Evolutionary conservation across 768 basidiomycete genomes (phyloP).

Genomic region (Ephemerocybe angulata): DNA sequence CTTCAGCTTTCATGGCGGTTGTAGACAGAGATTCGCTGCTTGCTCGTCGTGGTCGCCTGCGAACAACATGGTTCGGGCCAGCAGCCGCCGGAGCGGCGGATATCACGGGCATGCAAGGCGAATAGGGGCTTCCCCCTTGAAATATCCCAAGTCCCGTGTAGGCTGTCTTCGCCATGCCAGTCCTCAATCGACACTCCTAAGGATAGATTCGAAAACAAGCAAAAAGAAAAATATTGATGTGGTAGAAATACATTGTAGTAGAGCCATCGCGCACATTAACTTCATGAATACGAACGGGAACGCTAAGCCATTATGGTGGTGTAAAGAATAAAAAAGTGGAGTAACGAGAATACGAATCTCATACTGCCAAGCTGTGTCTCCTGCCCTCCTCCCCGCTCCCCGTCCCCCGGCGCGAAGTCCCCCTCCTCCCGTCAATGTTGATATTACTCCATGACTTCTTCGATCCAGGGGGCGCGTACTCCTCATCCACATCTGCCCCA

Average conservation of each 20-base stretch:
- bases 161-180: neutral
- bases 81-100: slow-evolving; percentile 1
- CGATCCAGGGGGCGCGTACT: slow-evolving; percentile 40
- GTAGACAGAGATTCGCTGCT: neutral
- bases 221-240: neutral
- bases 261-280: neutral
- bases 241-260: neutral
- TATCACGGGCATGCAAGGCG: neutral
- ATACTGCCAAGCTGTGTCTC: slow-evolving; percentile 67
- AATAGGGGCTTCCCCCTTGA: too few relatives aligned
- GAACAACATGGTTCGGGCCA: neutral
- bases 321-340: neutral
- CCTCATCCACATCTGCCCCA: slow-evolving; percentile 70
- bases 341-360: slow-evolving; percentile 13
- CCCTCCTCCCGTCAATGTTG: slow-evolving; percentile 53
- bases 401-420: slow-evolving; percentile 34
- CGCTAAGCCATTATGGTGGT: neutral
- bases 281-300: neutral
- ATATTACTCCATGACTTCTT: slow-evolving; percentile 48
- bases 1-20: slow-evolving; percentile 43
- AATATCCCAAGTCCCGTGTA: too few relatives aligned
- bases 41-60: neutral
- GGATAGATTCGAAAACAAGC: neutral
- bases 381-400: slow-evolving; percentile 50
- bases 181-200: neutral